phyloP scores from a whole-genome alignment of 2,329 filamentous ascomycete genomes.

The Pyrenochaeta sp. region DNA sequence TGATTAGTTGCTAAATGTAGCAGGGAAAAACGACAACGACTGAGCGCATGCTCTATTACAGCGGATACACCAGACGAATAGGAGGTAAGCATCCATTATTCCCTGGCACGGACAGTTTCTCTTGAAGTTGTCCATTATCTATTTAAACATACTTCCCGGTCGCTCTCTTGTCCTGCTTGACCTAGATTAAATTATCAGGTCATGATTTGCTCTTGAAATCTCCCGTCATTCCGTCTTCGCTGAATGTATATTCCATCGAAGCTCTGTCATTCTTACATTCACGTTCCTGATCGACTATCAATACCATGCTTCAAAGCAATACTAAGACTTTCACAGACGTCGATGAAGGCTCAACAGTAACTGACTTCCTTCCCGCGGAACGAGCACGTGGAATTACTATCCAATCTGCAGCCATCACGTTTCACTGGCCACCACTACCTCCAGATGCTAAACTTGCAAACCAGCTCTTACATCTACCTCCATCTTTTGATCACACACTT shows the following conservation, averaged over 20 bases:
- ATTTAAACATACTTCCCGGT: no score
- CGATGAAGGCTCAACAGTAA: slow-evolving; percentile 95
- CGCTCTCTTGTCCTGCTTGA: no score
- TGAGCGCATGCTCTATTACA: slow-evolving; percentile 98
- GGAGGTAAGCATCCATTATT: slow-evolving; percentile 62
- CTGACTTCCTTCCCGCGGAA: slow-evolving; percentile 94
- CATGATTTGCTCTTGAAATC: no score
- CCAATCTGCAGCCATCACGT: slow-evolving; percentile 95
- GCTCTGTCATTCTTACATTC: not conserved
- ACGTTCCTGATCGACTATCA: not conserved
- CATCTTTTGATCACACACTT: slow-evolving; percentile 44
- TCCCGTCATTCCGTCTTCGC: no score
- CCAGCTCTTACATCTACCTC: slow-evolving; percentile 40
- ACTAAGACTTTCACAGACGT: slow-evolving; percentile 67
- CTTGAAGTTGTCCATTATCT: no score
- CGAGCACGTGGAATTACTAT: slow-evolving; percentile 94
- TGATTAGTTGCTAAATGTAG: slow-evolving; percentile 7
- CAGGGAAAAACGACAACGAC: slow-evolving; percentile 96
- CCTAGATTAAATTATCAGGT: no score
- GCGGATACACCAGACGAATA: slow-evolving; percentile 84
- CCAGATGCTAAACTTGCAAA: slow-evolving; percentile 32
- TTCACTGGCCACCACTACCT: slow-evolving; percentile 81
- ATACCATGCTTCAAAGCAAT: not conserved
- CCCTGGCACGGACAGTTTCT: not conserved
- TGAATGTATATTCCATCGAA: no score